Base-by-base conservation (phyloP, 768 basidiomycete genomes). In the Cubamyces lactineus region DNA sequence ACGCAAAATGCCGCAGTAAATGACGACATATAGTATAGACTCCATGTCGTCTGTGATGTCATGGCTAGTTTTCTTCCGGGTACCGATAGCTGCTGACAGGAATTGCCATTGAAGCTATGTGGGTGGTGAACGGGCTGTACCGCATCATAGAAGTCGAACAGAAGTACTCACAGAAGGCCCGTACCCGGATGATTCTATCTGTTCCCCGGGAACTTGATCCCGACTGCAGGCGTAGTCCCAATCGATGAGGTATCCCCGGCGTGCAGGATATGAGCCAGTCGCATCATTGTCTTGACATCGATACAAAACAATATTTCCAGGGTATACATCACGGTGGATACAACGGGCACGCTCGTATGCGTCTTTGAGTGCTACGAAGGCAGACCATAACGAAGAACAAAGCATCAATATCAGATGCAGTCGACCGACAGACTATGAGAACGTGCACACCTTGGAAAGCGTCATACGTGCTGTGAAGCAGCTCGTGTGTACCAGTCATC, bases 401-500 rank as follows among this genome's bases (percentile, higher is more conserved):
- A n/a, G n/a, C n/a, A n/a, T n/a, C n/a, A n/a, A n/a, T n/a, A 61
- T 2, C 16, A 24, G 19, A 19, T 23, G 28, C n/a, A n/a, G n/a
- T n/a, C 11, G 5, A 15, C 3, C 2, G 17, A 47, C n/a, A 8
- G 30, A 3, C 16, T 24, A 19, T 0, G 7, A 7, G 28, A 28
- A 19, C 1, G n/a, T 46, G 28, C 60, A 2, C 17, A 66, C 64
- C 64, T 9, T 17, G 28, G 38, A 57, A 58, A 9, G 39, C 57
- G 34, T 62, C 57, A 34, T 50, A 40, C 4, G 23, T 62, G 1
- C 41, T 30, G 15, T 62, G 56, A 1, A 66, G 57, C 8, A 66
- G 40, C 17, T 66, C 64, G 6, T 55, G 21, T 2, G 64, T 50
- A n/a, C 64, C 60, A 3, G 21, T 40, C 0, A 66, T 24, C 2